phyloP scores from a whole-genome alignment of 768 basidiomycete species.

The Tylopilus sp. region DNA sequence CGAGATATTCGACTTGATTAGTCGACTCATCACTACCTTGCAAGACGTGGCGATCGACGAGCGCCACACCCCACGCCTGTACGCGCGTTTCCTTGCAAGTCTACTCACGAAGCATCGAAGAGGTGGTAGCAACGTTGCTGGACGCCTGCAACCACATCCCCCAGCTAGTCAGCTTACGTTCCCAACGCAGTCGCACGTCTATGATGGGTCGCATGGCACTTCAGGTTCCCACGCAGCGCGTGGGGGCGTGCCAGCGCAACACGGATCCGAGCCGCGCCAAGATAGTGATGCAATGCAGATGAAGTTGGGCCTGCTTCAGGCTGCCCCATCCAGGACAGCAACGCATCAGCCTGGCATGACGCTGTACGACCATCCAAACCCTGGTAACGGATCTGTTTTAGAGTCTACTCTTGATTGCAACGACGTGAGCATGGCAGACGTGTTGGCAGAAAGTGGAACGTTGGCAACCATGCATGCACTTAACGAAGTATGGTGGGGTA shows the following conservation, averaged over 20 bases:
- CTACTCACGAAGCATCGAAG: conserved; percentile 66
- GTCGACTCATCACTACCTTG: conserved; percentile 67
- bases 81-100: conserved; percentile 76
- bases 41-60: conserved; percentile 78
- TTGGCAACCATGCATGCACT: conserved; percentile 72
- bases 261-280: conserved; percentile 15
- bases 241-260: conserved; percentile 10
- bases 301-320: conserved; percentile 12
- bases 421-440: conserved; percentile 26
- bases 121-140: conserved; percentile 54
- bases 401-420: background rate
- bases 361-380: too few species aligned
- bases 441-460: conserved; percentile 46
- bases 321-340: background rate
- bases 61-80: conserved; percentile 74
- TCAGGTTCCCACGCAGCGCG: conserved; percentile 26
- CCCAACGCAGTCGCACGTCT: conserved; percentile 12
- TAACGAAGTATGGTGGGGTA: conserved; percentile 71
- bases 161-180: conserved; percentile 37
- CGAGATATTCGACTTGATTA: conserved; percentile 70
- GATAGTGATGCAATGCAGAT: conserved; percentile 32
- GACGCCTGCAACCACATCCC: conserved; percentile 50
- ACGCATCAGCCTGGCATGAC: too few species aligned
- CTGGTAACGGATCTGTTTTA: too few species aligned
- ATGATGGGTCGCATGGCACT: conserved; percentile 27